A percentile compares a stretch with the other conserved stretches of the same genome.
Evolutionary conservation across 805 yeast genomes (phyloP).

Genomic region (Spathaspora passalidarum): DNA sequence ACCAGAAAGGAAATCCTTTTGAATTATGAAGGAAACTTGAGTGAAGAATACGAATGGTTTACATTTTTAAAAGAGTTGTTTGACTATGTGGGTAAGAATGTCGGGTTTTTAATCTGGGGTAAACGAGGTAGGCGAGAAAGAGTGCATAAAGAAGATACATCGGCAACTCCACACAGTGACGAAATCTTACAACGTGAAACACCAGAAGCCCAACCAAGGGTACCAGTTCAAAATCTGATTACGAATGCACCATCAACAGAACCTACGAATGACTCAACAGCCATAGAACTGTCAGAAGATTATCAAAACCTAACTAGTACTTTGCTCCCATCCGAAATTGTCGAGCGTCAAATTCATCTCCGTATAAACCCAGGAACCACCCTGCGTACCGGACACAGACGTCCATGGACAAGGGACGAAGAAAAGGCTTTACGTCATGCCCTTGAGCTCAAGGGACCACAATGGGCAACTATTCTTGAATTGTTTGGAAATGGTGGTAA

Average conservation of each 20-base stretch:
- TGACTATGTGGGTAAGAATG: conserved; percentile 73
- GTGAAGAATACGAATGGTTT: conserved; percentile 82
- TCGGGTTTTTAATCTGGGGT: conserved; percentile 73
- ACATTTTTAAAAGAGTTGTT: conserved; percentile 74
- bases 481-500: conserved; percentile 94
- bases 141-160: conserved; percentile 7
- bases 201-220: conserved; percentile 5
- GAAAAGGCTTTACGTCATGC: conserved; percentile 83
- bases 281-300: conserved; percentile 14
- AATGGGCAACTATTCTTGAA: conserved; percentile 89
- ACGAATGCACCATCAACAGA: conserved; percentile 1
- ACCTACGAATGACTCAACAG: conserved; percentile 1
- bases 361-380: conserved; percentile 28
- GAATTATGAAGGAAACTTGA: conserved; percentile 49
- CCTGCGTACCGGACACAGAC: conserved; percentile 37
- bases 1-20: conserved; percentile 64
- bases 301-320: conserved; percentile 28
- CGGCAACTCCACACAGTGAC: conserved; percentile 16
- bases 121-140: conserved; percentile 31
- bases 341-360: conserved; percentile 42
- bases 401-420: conserved; percentile 87
- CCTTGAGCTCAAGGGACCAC: conserved; percentile 80
- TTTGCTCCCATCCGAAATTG: conserved; percentile 42
- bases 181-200: conserved; percentile 14
- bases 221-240: neutral